Evolutionary conservation across 116 monocot genomes (phyloP), one percentile per base, ranked within the genome.

Genomic region (Zostera marina): DNA sequence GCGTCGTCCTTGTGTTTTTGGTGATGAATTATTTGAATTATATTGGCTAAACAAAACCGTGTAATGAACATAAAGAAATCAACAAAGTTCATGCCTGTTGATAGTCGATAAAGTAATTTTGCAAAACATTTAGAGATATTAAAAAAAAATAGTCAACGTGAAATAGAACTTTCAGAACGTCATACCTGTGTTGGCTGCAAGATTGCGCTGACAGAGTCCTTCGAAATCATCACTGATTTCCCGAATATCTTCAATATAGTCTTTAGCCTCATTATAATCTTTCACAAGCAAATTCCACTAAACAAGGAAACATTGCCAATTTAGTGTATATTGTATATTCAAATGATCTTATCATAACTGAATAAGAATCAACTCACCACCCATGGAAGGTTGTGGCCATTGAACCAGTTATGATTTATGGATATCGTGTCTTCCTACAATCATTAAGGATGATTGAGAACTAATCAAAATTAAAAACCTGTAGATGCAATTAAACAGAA

Each of bases 331-430:
- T 51, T 2, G 0, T 11, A 41, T 16, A 8, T 32, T 63, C 11
- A 46, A 22, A 25, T 16, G 14, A 14, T 24, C 2, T 21, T 42
- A 42, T 21, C 44, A 44, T 21, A 62, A 63, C 19, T 20, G 42
- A 41, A 59, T 59, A 59, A 44, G 16, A 17, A 22, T 65, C 15
- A 51, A 68, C 90, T 78, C 52, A 98, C 90, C 85, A 90, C 98
- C 74, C 83, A 98, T 11, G 69, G 74, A 65, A 98, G 86, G 66
- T 98, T 98, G 70, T 79, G 67, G 39, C 68, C 76, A 71, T 98
- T 98, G 66, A 98, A 98, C 98, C 98, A 98, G 65, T 98, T 98
- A 55, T 98, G 98, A 67, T 98, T 98, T 86, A 98, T 83, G 12
- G 98, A 98, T 66, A 98, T 83, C 40, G 90, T 86, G 47, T 98